Conservation (phyloP, 2,329 filamentous ascomycete genomes). For the Penicillium sp. region DNA sequence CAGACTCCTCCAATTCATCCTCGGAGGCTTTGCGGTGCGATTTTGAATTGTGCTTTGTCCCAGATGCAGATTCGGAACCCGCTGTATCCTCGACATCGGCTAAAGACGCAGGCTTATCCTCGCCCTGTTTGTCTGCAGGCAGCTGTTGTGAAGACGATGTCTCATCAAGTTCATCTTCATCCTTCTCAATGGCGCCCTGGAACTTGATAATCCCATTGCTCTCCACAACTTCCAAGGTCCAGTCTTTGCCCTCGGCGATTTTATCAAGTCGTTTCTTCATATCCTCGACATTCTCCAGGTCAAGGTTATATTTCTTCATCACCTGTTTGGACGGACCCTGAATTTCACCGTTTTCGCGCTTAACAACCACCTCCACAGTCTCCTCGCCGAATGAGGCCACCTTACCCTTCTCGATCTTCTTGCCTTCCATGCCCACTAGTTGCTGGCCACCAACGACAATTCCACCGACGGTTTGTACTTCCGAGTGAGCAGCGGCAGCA, state of each 20-base stretch:
- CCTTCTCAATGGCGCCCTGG: slow-evolving; percentile 69
- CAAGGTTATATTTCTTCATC: slow-evolving; percentile 70
- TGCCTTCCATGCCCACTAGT: slow-evolving; percentile 61
- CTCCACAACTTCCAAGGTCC: slow-evolving; percentile 82
- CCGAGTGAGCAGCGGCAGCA: slow-evolving; percentile 30
- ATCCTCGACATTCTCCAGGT: slow-evolving; percentile 70
- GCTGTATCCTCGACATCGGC: slow-evolving; percentile 27
- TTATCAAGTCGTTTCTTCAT: slow-evolving; percentile 72
- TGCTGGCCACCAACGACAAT: slow-evolving; percentile 64
- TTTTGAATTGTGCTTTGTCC: slow-evolving; percentile 15
- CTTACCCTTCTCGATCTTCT: slow-evolving; percentile 62
- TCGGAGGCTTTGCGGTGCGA: not conserved
- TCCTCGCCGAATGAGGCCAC: slow-evolving; percentile 60
- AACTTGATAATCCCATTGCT: slow-evolving; percentile 70
- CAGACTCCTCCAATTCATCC: slow-evolving; percentile 17
- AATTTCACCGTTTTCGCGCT: slow-evolving; percentile 67
- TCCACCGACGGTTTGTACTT: slow-evolving; percentile 59
- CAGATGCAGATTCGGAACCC: slow-evolving; percentile 30
- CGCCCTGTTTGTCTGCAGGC: slow-evolving; percentile 14
- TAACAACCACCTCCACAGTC: slow-evolving; percentile 56
- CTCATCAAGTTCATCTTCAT: slow-evolving; percentile 57
- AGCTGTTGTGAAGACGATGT: slow-evolving; percentile 27
- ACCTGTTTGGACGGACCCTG: slow-evolving; percentile 69
- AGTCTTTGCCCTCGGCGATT: slow-evolving; percentile 72
- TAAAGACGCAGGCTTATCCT: slow-evolving; percentile 17